Conservation (phyloP, 164 flowering plant species). For the Malania oleifera region DNA sequence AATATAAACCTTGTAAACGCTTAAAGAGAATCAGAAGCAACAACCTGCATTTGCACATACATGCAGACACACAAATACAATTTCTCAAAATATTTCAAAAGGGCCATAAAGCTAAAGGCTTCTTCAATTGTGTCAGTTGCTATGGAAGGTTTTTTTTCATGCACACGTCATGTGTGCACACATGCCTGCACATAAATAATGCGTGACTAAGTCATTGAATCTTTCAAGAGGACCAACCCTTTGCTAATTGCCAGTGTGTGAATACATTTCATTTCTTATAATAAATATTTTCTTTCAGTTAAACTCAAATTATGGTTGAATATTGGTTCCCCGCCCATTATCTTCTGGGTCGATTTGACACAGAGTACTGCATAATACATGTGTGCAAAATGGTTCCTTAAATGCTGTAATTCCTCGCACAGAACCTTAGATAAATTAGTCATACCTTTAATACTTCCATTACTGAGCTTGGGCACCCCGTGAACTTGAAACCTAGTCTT, state of each 20-base stretch:
- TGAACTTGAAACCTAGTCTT: slow-evolving; percentile 96
- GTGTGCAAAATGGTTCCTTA: background rate
- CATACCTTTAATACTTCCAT: slow-evolving; percentile 52
- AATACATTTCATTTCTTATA: too few species aligned
- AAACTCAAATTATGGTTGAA: too few species aligned
- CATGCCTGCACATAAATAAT: too few species aligned
- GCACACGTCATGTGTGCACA: too few species aligned
- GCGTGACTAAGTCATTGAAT: too few species aligned
- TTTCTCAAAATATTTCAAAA: background rate
- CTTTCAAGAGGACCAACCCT: too few species aligned
- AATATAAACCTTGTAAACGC: background rate
- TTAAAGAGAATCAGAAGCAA: background rate
- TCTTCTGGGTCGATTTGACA: background rate
- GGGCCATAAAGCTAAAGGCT: too few species aligned
- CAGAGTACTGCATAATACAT: background rate
- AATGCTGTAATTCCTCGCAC: background rate
- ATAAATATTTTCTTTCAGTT: too few species aligned
- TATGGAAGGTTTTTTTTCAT: too few species aligned
- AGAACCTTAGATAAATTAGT: background rate
- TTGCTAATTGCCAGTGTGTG: too few species aligned
- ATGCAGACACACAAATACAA: background rate
- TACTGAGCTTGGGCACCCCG: slow-evolving; percentile 56
- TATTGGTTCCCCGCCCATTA: too few species aligned
- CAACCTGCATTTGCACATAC: background rate
- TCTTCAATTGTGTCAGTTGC: too few species aligned